Evolutionary conservation across 257 asterid species (phyloP).

Genomic region (Nicotiana noctiflora): DNA sequence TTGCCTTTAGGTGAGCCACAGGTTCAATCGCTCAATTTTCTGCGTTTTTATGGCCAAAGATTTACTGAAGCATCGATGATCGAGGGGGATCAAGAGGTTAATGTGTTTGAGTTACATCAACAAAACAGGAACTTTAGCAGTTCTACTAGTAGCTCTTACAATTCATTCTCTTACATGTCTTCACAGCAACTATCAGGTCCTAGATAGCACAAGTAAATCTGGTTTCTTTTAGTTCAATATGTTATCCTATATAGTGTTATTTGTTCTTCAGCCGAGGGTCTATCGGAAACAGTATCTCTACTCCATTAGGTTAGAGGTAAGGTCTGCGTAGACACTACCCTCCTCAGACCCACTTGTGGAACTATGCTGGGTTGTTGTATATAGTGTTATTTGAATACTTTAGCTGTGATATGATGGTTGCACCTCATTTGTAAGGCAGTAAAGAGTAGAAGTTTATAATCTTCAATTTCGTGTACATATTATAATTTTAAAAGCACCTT

Average conservation of each 20-base stretch:
- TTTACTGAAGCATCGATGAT: conserved; percentile 45
- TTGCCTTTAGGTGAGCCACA: conserved; percentile 33
- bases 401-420: background rate
- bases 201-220: conserved; percentile 28
- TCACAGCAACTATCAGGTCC: conserved; percentile 81
- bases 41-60: conserved; percentile 63
- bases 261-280: no score
- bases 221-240: background rate
- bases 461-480: background rate
- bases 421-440: background rate
- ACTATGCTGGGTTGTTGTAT: background rate
- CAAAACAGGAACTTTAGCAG: conserved; percentile 18
- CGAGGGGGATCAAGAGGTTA: conserved; percentile 21
- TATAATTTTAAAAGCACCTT: background rate
- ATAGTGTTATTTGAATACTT: background rate
- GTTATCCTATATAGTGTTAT: background rate
- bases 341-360: no score
- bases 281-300: no score
- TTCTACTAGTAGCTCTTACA: conserved; percentile 26
- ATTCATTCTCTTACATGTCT: conserved; percentile 49
- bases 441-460: background rate
- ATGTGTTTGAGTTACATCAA: conserved; percentile 19
- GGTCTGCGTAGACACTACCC: no score
- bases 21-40: conserved; percentile 47
- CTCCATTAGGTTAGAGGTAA: no score